These are phyloP conservation scores for Solanum chmielewskii DNA, from an alignment of 257 asterid genomes.

Conservation along the genomic window DNA sequence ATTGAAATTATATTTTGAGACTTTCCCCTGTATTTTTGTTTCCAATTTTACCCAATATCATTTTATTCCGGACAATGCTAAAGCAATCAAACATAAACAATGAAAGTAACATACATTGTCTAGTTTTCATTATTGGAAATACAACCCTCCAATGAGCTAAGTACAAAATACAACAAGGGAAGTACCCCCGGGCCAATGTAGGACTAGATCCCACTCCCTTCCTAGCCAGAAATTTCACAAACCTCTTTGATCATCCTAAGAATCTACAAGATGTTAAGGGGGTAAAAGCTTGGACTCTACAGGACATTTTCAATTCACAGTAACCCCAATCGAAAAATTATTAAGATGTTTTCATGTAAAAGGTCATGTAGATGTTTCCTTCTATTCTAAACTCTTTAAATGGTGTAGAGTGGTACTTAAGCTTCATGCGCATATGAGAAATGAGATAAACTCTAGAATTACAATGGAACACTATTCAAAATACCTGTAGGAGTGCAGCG, in stretches of 20 bases:
- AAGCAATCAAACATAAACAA: not conserved
- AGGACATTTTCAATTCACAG: not conserved
- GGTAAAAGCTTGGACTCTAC: not conserved
- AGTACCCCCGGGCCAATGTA: not conserved
- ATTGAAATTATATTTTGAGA: not conserved
- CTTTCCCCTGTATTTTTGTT: not conserved
- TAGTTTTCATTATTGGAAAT: not conserved
- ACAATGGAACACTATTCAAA: not conserved
- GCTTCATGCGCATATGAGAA: not conserved
- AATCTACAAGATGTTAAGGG: not conserved
- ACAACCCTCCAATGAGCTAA: not conserved
- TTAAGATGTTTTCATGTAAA: not conserved
- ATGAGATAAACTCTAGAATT: not conserved
- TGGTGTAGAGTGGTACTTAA: not conserved
- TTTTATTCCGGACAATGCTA: not conserved
- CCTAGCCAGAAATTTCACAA: not conserved
- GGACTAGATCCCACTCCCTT: not conserved
- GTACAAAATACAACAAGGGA: not conserved
- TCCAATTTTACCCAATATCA: not conserved
- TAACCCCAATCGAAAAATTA: not conserved
- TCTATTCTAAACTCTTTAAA: not conserved
- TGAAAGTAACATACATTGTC: not conserved
- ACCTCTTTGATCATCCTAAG: not conserved
- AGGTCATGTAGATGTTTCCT: not conserved
- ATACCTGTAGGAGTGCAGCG: constrained; percentile 27